These are phyloP conservation scores for Cladophialophora chaetospira DNA, from an alignment of 2,329 filamentous ascomycete species.

Conservation along the genomic window DNA sequence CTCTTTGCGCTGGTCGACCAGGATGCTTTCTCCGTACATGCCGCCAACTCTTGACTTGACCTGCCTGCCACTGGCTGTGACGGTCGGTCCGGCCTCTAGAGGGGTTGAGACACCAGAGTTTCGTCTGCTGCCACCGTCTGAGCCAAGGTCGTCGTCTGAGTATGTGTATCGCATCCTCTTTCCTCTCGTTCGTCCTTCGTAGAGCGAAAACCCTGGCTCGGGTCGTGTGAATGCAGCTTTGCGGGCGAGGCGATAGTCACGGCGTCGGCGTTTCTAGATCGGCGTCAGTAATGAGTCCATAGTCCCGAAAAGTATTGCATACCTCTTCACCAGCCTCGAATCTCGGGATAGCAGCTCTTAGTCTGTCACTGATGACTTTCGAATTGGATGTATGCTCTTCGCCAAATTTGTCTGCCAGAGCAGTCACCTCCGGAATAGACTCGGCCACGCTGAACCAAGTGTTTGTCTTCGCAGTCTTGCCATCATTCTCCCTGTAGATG, in stretches of 20 bases:
- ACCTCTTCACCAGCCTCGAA: conserved; percentile 94
- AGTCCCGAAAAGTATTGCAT: conserved; percentile 36
- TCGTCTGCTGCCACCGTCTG: conserved; percentile 65
- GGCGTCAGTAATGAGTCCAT: conserved; percentile 31
- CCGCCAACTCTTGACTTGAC: conserved; percentile 61
- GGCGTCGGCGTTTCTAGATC: conserved; percentile 81
- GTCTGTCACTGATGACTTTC: conserved; percentile 73
- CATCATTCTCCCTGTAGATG: conserved; percentile 91
- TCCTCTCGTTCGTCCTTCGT: conserved; percentile 92
- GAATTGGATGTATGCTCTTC: conserved; percentile 75
- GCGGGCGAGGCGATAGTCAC: conserved; percentile 84
- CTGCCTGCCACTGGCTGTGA: conserved; percentile 85
- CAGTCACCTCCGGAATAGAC: conserved; percentile 80
- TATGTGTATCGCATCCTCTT: conserved; percentile 97
- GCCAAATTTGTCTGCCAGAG: conserved; percentile 73
- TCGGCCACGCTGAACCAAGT: conserved; percentile 95
- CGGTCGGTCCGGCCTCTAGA: conserved; percentile 65
- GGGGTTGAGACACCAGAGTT: conserved; percentile 75
- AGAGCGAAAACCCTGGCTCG: conserved; percentile 86
- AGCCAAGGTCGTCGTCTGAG: conserved; percentile 72
- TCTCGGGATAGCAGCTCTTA: conserved; percentile 76
- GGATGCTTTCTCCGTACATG: conserved; percentile 57
- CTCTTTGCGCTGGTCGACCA: conserved; percentile 53
- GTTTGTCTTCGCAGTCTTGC: conserved; percentile 66
- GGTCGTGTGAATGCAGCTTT: conserved; percentile 86